Conservation (phyloP, 768 basidiomycete species). For the Russula vinacea region DNA sequence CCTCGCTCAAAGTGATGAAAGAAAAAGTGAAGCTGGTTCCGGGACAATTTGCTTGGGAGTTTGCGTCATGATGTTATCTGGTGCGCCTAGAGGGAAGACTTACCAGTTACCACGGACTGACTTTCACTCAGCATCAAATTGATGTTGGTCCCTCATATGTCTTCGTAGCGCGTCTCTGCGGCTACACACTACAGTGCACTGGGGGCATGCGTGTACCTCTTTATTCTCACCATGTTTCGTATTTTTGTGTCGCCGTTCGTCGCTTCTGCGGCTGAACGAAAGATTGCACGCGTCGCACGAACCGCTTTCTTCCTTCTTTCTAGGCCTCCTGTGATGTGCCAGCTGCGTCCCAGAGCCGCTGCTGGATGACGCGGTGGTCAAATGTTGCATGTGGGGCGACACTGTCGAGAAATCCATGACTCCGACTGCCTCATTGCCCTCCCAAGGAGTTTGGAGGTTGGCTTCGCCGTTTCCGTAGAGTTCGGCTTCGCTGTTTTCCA, state of each 20-base stretch:
- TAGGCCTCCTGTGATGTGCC: background rate
- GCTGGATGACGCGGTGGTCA: background rate
- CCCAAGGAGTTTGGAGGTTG: background rate
- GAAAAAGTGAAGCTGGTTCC: background rate
- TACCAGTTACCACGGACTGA: background rate
- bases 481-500: background rate
- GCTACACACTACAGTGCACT: background rate
- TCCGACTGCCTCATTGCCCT: background rate
- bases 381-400: background rate
- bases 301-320: conserved; percentile 19
- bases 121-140: no score
- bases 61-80: background rate
- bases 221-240: conserved; percentile 2
- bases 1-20: background rate
- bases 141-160: conserved; percentile 16
- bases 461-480: background rate
- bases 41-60: background rate
- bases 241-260: conserved; percentile 16
- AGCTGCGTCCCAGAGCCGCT: background rate
- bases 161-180: conserved; percentile 16
- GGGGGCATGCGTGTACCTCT: background rate
- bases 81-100: background rate
- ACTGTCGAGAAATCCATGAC: background rate
- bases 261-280: conserved; percentile 16
- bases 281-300: conserved; percentile 6